Evolutionary conservation across 2,329 filamentous ascomycete genomes (phyloP), one percentile per base, ranked within the genome.

Genomic region (Penicillium corylophilum): DNA sequence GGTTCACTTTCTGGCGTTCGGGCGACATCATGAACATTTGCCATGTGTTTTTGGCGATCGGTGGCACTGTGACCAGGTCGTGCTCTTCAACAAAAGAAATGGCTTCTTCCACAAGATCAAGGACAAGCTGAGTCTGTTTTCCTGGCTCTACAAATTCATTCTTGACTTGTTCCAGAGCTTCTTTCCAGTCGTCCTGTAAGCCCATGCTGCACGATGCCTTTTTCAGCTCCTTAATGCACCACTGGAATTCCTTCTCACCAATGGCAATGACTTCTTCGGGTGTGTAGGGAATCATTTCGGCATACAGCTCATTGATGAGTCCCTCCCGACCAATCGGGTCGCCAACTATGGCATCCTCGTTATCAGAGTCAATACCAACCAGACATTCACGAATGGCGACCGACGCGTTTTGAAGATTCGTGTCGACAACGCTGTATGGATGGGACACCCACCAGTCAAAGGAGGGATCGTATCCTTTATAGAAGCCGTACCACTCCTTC

Each of bases 231-330:
- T 39, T 53, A 46, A 82, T 74, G 61, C 82, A 84, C 81, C 82
- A 84, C 2, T 76, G 81, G 22, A 84, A 60, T 33, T 60, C 54
- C 4, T 52, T 51, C 15, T 59, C 51, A 1, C 56, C 56, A 10
- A 60, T 77, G 0, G 62, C 53, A 38, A 84, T 72, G 2, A 85
- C 69, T 60, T 84, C 78, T 50, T 83, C 79, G 0, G 82, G 82
- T 0, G 76, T 73, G 58, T 84, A 85, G 0, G 79, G 76, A 44
- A 85, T 82, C 74, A 82, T 77, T 63, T 85, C 82, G 1, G 77
- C 75, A 50, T 78, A 72, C 1, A 85, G 72, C 45, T 83, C 81
- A 10, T 73, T 71, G 1, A 81, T 64, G 1, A 85, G 68, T 0
- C 76, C 79, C 0, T 76, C 72, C 4, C 75, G 67, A 1, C 82